phyloP scores from a whole-genome alignment of 345 rosid genomes.

The Rhodamnia argentea region DNA sequence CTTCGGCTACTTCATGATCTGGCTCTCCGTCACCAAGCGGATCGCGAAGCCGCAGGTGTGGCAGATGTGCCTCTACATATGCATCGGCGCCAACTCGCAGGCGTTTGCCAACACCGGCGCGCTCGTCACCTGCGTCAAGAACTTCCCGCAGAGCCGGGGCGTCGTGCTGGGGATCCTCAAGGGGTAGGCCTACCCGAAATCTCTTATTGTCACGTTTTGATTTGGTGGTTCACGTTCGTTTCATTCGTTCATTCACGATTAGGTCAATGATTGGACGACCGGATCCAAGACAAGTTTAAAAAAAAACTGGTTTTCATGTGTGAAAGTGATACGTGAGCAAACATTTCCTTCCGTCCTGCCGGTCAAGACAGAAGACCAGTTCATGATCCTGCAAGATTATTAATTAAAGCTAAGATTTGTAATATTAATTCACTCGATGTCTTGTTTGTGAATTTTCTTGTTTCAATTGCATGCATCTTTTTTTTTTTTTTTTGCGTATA shows the following conservation, averaged over 20 bases:
- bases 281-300: neutral
- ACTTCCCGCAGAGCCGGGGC: slow-evolving; percentile 56
- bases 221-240: neutral
- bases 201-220: slow-evolving; percentile 9
- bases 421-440: neutral
- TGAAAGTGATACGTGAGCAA: neutral
- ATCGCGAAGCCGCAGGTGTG: slow-evolving; percentile 28
- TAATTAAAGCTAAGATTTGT: neutral
- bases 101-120: slow-evolving; percentile 52
- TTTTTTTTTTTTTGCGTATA: neutral
- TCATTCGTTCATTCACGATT: neutral
- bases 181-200: slow-evolving; percentile 1
- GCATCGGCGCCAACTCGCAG: slow-evolving; percentile 54
- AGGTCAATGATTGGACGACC: neutral
- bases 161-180: slow-evolving; percentile 46
- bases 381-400: neutral
- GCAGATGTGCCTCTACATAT: slow-evolving; percentile 63
- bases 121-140: slow-evolving; percentile 50
- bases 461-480: neutral
- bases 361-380: neutral
- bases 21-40: slow-evolving; percentile 42
- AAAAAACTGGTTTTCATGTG: neutral
- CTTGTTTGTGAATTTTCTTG: neutral
- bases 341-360: neutral
- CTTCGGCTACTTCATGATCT: slow-evolving; percentile 61